Conservation (phyloP, 768 basidiomycete genomes). For the Peribolospora kevripleyi region DNA sequence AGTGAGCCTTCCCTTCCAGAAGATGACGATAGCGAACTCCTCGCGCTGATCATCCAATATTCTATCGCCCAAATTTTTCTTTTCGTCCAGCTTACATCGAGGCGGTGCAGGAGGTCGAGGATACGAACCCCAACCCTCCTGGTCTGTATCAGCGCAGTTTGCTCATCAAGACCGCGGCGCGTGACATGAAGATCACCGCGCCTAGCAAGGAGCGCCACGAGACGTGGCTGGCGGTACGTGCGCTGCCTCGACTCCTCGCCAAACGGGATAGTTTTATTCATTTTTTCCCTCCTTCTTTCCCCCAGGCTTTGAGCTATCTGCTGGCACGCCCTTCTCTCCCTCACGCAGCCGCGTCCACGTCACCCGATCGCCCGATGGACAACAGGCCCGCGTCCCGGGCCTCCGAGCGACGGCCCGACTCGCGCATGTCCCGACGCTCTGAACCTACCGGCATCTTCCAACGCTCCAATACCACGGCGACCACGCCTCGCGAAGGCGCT, state of each 20-base stretch:
- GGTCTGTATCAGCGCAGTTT: conserved; percentile 82
- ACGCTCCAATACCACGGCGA: not conserved
- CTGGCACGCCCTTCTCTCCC: conserved; percentile 40
- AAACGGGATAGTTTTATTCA: not conserved
- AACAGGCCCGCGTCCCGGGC: too few relatives aligned
- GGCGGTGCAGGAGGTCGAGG: conserved; percentile 68
- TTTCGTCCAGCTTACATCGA: conserved; percentile 57
- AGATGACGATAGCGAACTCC: conserved; percentile 5
- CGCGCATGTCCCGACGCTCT: not conserved
- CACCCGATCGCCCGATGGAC: conserved; percentile 2
- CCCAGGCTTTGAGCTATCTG: conserved; percentile 71
- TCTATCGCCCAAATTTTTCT: conserved; percentile 6
- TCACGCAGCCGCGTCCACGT: conserved; percentile 6
- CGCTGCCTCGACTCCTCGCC: not conserved
- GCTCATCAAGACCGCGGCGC: conserved; percentile 67
- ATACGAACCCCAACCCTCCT: conserved; percentile 86
- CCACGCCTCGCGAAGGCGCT: not conserved
- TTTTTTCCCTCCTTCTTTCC: not conserved
- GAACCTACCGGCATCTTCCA: not conserved
- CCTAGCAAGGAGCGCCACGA: conserved; percentile 86
- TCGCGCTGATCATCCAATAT: not conserved
- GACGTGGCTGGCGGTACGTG: conserved; percentile 71
- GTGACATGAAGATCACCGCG: conserved; percentile 98
- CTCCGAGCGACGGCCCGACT: not conserved
- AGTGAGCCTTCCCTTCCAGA: conserved; percentile 33